A percentile compares a stretch with the other conserved stretches of the same genome.
Evolutionary conservation across 306 rosid genomes (phyloP).

Genomic region (Acacia acuminata): DNA sequence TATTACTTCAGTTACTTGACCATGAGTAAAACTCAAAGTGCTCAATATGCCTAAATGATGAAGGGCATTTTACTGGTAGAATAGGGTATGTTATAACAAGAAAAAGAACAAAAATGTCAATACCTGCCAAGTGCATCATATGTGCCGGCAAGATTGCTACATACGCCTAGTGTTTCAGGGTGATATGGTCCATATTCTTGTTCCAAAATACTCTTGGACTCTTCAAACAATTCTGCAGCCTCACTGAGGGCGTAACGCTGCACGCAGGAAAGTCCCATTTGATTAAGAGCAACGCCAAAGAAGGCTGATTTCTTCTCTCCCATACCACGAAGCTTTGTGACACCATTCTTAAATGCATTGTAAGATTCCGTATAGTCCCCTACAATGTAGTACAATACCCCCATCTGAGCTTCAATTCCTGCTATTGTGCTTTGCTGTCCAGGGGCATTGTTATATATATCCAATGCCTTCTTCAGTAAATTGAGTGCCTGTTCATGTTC

Average conservation of each 20-base stretch:
- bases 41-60: not conserved
- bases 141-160: conserved; percentile 92
- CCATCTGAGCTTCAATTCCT: conserved; percentile 98
- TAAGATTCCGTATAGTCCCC: conserved; percentile 83
- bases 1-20: not conserved
- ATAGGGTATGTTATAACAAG: not conserved
- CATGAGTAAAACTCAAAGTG: not conserved
- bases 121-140: conserved; percentile 98
- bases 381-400: conserved; percentile 81
- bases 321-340: conserved; percentile 73
- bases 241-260: conserved; percentile 71
- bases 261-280: conserved; percentile 93
- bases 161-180: conserved; percentile 92
- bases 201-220: conserved; percentile 79
- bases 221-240: conserved; percentile 81
- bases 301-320: conserved; percentile 95
- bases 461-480: conserved; percentile 72
- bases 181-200: conserved; percentile 90
- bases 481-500: conserved; percentile 81
- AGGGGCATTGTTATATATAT: conserved; percentile 72
- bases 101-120: not conserved
- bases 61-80: not conserved
- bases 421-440: conserved; percentile 88
- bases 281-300: conserved; percentile 91
- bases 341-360: conserved; percentile 65